Conservation (phyloP, 1,284 basidiomycete species). For the Pseudomicrostroma phylloplanum region DNA sequence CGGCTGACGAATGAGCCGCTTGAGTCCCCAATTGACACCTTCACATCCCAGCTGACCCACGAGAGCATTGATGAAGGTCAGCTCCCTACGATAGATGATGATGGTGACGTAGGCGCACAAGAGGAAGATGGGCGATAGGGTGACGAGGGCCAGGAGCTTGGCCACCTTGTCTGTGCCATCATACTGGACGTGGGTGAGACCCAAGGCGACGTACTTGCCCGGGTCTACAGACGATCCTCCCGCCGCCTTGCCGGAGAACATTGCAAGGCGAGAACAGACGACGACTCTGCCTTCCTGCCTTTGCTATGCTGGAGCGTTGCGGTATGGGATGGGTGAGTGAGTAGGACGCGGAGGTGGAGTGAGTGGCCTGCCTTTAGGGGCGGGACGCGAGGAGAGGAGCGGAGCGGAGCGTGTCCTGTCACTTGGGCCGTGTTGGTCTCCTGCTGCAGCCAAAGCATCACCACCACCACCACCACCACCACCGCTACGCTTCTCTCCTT, state of each 20-base stretch:
- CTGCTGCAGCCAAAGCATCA: no score
- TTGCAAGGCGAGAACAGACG: no score
- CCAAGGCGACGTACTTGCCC: constrained; percentile 5
- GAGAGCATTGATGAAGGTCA: constrained; percentile 73
- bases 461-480: not conserved
- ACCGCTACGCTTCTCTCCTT: not conserved
- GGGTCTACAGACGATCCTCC: constrained; percentile 1
- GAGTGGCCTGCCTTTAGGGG: no score
- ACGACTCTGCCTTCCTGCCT: no score
- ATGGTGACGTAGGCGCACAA: constrained; percentile 65
- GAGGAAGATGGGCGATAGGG: constrained; percentile 43
- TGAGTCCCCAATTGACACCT: constrained; percentile 65
- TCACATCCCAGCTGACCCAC: constrained; percentile 70
- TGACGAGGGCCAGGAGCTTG: constrained; percentile 36
- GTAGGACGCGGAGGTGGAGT: no score
- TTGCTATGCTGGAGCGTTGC: no score
- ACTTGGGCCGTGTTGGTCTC: no score
- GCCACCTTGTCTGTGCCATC: constrained; percentile 33
- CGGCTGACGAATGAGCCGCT: constrained; percentile 64
- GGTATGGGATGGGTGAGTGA: no score
- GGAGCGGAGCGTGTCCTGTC: no score
- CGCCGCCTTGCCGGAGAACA: no score
- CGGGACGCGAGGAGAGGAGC: no score
- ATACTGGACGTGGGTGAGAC: constrained; percentile 16
- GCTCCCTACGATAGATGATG: constrained; percentile 68